Conservation (phyloP, 768 basidiomycete genomes). For the Boletus pseudopeckii region DNA sequence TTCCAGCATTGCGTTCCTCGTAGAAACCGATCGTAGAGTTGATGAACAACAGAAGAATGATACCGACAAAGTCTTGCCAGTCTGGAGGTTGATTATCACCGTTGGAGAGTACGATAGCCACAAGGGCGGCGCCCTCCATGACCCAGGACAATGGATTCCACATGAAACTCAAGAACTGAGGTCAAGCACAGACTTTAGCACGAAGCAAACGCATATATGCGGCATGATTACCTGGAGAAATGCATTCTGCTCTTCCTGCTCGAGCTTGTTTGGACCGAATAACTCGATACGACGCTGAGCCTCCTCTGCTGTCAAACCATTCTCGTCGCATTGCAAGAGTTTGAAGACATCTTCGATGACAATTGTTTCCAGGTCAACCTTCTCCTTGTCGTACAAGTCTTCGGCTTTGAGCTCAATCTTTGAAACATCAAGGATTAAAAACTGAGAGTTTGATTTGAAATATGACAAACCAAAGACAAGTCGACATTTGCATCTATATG, state of each 20-base stretch:
- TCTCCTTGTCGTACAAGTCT: constrained; percentile 97
- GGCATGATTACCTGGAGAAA: constrained; percentile 68
- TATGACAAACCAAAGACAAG: constrained; percentile 62
- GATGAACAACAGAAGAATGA: constrained; percentile 84
- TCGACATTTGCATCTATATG: constrained; percentile 77
- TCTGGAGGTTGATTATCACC: constrained; percentile 84
- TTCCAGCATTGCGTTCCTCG: constrained; percentile 95
- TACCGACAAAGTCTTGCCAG: constrained; percentile 98
- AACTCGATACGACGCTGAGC: constrained; percentile 81
- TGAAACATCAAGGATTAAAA: neutral
- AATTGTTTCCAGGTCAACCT: constrained; percentile 97
- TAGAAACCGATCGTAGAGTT: constrained; percentile 99
- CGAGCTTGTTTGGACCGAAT: constrained; percentile 95
- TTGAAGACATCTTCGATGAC: constrained; percentile 96
- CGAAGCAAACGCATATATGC: neutral
- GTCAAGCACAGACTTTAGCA: neutral
- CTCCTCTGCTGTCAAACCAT: constrained; percentile 74
- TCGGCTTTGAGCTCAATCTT: constrained; percentile 88
- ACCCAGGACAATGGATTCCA: constrained; percentile 99
- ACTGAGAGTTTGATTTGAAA: constrained; percentile 1
- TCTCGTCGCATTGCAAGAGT: constrained; percentile 85
- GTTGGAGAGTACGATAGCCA: constrained; percentile 95
- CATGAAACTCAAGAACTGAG: constrained; percentile 92
- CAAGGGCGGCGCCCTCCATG: constrained; percentile 95
- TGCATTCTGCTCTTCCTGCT: constrained; percentile 85